Conservation (phyloP, 495 filamentous ascomycete genomes). For the Penicillium arizonense region DNA sequence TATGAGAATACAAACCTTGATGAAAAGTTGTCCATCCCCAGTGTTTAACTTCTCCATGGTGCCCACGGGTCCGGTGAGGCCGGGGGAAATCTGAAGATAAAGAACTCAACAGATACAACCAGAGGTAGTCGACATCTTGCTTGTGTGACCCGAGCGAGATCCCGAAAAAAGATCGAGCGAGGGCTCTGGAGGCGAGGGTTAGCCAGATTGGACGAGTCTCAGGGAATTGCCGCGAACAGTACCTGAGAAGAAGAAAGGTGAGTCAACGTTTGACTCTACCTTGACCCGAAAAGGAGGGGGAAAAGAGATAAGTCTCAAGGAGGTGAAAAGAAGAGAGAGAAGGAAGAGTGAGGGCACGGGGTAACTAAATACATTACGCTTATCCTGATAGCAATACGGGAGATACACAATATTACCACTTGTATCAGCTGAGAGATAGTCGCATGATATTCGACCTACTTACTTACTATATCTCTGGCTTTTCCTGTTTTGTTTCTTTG, state of each 20-base stretch:
- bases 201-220: neutral
- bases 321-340: constrained; percentile 7
- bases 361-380: constrained; percentile 25
- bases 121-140: constrained; percentile 43
- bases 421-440: neutral
- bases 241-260: constrained; percentile 17
- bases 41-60: constrained; percentile 55
- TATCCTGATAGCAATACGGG: constrained; percentile 16
- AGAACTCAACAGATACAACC: constrained; percentile 36
- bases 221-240: neutral
- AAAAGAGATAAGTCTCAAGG: constrained; percentile 9
- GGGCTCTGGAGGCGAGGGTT: constrained; percentile 4
- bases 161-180: constrained; percentile 8
- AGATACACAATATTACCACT: constrained; percentile 1
- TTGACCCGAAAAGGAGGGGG: constrained; percentile 2
- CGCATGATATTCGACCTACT: neutral
- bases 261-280: neutral
- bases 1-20: constrained; percentile 59
- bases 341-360: constrained; percentile 21
- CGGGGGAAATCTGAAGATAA: constrained; percentile 38
- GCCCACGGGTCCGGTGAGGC: constrained; percentile 25
- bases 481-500: too few species aligned
- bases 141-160: constrained; percentile 20
- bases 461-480: too few species aligned
- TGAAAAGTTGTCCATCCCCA: constrained; percentile 87